Percentiles rank a stretch among this genome's conserved stretches.
Evolutionary conservation across 768 basidiomycete species (phyloP).

Genomic region (Agaricus blazei): DNA sequence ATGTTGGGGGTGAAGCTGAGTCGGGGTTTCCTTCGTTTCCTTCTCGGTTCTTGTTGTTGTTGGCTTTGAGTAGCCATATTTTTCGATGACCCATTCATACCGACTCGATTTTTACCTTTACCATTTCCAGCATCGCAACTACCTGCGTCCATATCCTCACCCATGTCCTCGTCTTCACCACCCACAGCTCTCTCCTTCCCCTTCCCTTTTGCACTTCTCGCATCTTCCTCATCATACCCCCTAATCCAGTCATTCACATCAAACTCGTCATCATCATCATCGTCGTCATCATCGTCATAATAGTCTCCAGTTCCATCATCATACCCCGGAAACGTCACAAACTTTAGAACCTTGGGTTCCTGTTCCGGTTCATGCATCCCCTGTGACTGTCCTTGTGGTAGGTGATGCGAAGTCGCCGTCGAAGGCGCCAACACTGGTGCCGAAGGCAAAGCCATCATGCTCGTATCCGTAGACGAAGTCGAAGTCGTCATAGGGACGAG

Average conservation of each 20-base stretch:
- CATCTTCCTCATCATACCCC: neutral
- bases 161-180: neutral
- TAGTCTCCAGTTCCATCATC: neutral
- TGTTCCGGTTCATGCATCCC: neutral
- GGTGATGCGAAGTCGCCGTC: no score
- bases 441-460: neutral
- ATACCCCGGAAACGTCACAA: slow-evolving; percentile 10
- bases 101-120: no score
- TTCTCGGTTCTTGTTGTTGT: slow-evolving; percentile 14
- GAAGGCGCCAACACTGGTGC: no score
- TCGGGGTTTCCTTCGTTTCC: slow-evolving; percentile 16
- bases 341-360: slow-evolving; percentile 6
- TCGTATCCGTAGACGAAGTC: neutral
- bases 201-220: slow-evolving; percentile 1
- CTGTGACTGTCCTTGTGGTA: no score
- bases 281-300: neutral
- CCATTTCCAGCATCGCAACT: neutral
- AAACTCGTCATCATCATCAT: slow-evolving; percentile 12
- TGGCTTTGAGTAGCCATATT: neutral
- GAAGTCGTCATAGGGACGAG: neutral
- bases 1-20: neutral
- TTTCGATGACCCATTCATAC: neutral
- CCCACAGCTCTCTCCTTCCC: neutral
- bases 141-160: neutral
- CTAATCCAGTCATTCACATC: slow-evolving; percentile 1